phyloP scores from a whole-genome alignment of 768 basidiomycete genomes.

The Brasilioporus rufonigricans region DNA sequence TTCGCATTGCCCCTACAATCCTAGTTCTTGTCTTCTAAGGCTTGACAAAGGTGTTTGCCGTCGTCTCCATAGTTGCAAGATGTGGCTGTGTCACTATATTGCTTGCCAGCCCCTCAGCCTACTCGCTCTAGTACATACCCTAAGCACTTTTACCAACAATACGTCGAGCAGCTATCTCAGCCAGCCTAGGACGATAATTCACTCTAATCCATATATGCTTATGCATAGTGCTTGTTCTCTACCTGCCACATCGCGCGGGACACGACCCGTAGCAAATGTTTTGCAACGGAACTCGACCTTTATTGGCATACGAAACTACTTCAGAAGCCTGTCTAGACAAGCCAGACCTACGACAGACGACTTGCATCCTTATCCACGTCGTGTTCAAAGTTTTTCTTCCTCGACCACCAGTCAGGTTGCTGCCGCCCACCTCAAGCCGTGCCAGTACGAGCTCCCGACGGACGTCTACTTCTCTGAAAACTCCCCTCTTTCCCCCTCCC shows the following conservation, averaged over 20 bases:
- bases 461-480: conserved; percentile 31
- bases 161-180: neutral
- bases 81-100: neutral
- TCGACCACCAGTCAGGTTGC: conserved; percentile 6
- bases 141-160: neutral
- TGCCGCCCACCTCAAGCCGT: conserved; percentile 12
- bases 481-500: conserved; percentile 25
- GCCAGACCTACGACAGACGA: neutral
- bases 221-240: conserved; percentile 19
- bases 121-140: too few relatives aligned
- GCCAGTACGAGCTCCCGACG: conserved; percentile 22
- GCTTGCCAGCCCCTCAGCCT: too few relatives aligned
- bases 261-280: conserved; percentile 6
- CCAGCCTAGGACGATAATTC: neutral
- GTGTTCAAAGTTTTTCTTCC: conserved; percentile 14
- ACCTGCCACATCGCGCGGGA: neutral
- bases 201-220: neutral
- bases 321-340: conserved; percentile 17
- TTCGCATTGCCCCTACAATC: too few relatives aligned
- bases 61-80: neutral
- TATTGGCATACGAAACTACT: conserved; percentile 32
- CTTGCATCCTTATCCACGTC: neutral
- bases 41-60: too few relatives aligned
- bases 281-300: conserved; percentile 22
- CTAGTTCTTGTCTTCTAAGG: too few relatives aligned